phyloP scores from a whole-genome alignment of 495 filamentous ascomycete genomes.

The Neurospora africana region DNA sequence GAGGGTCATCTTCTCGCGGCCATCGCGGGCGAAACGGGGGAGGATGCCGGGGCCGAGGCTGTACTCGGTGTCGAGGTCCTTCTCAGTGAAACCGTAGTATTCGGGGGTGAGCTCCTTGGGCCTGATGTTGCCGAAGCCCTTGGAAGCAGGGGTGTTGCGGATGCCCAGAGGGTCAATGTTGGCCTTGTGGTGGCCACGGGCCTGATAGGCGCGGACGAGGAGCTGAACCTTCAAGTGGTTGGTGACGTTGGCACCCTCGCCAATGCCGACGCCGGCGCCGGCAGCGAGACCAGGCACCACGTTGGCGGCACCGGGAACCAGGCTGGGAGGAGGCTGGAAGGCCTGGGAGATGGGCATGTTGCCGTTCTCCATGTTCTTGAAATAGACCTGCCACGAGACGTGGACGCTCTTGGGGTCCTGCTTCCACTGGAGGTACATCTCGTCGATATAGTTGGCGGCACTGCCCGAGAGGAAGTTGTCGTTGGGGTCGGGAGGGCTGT shows the following conservation, averaged over 20 bases:
- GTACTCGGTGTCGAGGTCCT: conserved; percentile 89
- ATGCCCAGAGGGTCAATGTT: conserved; percentile 95
- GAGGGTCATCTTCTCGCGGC: conserved; percentile 88
- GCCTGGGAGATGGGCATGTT: conserved; percentile 95
- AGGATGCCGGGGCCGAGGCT: conserved; percentile 89
- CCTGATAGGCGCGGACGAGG: conserved; percentile 92
- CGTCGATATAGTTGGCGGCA: conserved; percentile 96
- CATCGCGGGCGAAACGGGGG: conserved; percentile 79
- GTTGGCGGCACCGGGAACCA: conserved; percentile 69
- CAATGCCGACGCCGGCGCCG: conserved; percentile 53
- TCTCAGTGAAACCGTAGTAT: conserved; percentile 89
- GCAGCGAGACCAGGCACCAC: conserved; percentile 69
- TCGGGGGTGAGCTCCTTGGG: conserved; percentile 89
- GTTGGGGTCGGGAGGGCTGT: conserved; percentile 56
- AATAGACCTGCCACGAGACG: conserved; percentile 98
- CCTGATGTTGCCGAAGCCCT: conserved; percentile 76
- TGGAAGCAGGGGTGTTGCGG: conserved; percentile 54
- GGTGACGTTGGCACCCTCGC: conserved; percentile 71
- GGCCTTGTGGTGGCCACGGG: conserved; percentile 95
- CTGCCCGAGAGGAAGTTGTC: conserved; percentile 93
- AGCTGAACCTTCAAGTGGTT: conserved; percentile 98
- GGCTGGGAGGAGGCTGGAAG: conserved; percentile 87
- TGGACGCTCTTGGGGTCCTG: conserved; percentile 87
- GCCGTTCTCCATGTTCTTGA: conserved; percentile 96
- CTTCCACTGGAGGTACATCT: conserved; percentile 99